Base-by-base conservation (phyloP, 2,329 filamentous ascomycete species). In the Cercospora citrullina region DNA sequence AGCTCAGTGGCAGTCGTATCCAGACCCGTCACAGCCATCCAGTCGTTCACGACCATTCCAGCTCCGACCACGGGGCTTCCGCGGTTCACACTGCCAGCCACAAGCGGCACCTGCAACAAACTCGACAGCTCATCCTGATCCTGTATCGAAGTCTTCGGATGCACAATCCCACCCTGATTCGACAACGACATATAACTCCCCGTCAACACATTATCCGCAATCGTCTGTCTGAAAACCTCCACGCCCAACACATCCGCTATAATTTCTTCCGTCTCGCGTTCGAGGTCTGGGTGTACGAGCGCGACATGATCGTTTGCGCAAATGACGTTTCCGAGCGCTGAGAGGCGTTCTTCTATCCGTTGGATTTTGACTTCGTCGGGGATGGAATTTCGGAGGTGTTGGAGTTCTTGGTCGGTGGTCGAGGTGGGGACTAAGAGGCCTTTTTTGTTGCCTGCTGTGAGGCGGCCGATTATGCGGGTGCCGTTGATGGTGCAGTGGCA, bases 191-290 rank as follows among this genome's bases (percentile, higher is more conserved):
- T 98, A 86, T 99, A 99, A 61, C 90, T 93, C 69, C 95, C 95
- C 42, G 96, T 95, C 30, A 99, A 89, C 67, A 99, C 95, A 79
- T 98, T 97, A 82, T 97, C 94, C 76, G 94, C 93, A 69, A 99
- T 91, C 58, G 95, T 98, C 85, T 99, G 95, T 71, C 92, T 85
- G 84, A 95, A 96, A 10, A 95, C 92, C 80, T 96, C 92, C 67
- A 96, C 92, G 71, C 92, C 92, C 21, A 96, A 84, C 68, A 96
- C 92, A 79, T 99, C 95, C 75, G 95, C 93, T 78, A 99, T 94
- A 59, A 99, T 97, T 84, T 99, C 95, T 83, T 99, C 95, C 16
- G 94, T 97, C 85, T 99, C 95, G 70, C 94, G 91, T 86, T 98
- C 95, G 69, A 99, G 86, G 78, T 99, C 95, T 10, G 95, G 95